Conservation (phyloP, 2,329 filamentous ascomycete species). For the Dryadomyces quercivorus region DNA sequence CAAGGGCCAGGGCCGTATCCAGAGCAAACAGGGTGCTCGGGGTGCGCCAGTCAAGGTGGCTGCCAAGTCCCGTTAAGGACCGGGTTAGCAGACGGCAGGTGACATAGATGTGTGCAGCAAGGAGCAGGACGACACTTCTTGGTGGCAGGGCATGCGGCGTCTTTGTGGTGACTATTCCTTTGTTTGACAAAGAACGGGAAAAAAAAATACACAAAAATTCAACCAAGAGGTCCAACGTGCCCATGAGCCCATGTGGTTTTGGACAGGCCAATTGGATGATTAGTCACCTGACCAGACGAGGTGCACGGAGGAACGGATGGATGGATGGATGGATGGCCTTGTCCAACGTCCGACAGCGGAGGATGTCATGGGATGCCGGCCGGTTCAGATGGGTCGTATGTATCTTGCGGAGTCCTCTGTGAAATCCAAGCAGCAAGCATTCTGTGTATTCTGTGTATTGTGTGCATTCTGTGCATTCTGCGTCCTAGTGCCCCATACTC, state of each 20-base stretch:
- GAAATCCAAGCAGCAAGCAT: too few species aligned
- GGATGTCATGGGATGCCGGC: too few species aligned
- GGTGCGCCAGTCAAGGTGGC: slow-evolving; percentile 76
- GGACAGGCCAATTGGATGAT: too few species aligned
- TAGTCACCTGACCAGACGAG: too few species aligned
- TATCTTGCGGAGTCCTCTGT: too few species aligned
- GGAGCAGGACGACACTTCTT: neutral
- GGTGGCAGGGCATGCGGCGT: slow-evolving; percentile 6
- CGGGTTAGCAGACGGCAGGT: neutral
- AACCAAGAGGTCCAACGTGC: neutral
- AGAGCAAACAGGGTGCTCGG: slow-evolving; percentile 96
- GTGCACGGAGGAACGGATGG: too few species aligned
- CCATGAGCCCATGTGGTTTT: neutral
- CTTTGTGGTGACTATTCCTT: slow-evolving; percentile 6
- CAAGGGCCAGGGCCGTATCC: slow-evolving; percentile 71
- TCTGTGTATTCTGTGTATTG: too few species aligned
- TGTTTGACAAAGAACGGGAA: neutral
- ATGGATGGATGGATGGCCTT: too few species aligned
- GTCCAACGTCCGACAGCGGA: too few species aligned
- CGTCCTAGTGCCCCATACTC: too few species aligned
- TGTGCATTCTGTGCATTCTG: too few species aligned
- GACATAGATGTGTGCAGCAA: neutral
- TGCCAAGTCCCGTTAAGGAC: slow-evolving; percentile 65
- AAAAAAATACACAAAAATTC: neutral
- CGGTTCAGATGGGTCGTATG: too few species aligned